phyloP scores from a whole-genome alignment of 768 basidiomycete species.

The Boletus subparvulus region DNA sequence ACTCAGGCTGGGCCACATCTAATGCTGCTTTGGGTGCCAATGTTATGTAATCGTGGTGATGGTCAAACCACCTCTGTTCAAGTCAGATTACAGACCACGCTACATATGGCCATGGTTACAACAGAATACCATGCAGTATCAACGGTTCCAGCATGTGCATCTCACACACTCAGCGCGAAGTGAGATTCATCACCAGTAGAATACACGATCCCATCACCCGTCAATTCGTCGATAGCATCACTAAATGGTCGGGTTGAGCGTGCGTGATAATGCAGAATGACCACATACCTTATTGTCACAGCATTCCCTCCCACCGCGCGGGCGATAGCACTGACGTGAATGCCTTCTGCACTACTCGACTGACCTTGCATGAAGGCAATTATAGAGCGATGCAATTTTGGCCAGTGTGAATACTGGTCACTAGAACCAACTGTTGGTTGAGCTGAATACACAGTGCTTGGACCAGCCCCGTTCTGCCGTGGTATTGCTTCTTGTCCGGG shows the following conservation, averaged over 20 bases:
- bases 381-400: constrained; percentile 60
- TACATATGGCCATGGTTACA: not conserved
- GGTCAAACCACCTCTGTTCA: too few species aligned
- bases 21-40: not conserved
- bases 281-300: constrained; percentile 58
- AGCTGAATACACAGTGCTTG: constrained; percentile 45
- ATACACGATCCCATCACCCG: constrained; percentile 79
- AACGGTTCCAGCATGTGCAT: not conserved
- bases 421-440: constrained; percentile 32
- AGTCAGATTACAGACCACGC: not conserved
- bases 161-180: constrained; percentile 51
- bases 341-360: constrained; percentile 57
- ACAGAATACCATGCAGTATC: not conserved
- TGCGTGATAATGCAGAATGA: not conserved
- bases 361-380: constrained; percentile 57
- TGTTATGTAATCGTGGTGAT: constrained; percentile 8
- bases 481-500: constrained; percentile 27
- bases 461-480: constrained; percentile 9
- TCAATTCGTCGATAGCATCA: constrained; percentile 70
- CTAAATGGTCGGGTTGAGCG: constrained; percentile 37
- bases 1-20: too few species aligned
- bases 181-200: constrained; percentile 84
- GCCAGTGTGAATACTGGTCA: constrained; percentile 56
- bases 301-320: constrained; percentile 59
- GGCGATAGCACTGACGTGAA: constrained; percentile 72